Conservation (phyloP, 176 grass and related monocot species). For the Pontederia crassipes region DNA sequence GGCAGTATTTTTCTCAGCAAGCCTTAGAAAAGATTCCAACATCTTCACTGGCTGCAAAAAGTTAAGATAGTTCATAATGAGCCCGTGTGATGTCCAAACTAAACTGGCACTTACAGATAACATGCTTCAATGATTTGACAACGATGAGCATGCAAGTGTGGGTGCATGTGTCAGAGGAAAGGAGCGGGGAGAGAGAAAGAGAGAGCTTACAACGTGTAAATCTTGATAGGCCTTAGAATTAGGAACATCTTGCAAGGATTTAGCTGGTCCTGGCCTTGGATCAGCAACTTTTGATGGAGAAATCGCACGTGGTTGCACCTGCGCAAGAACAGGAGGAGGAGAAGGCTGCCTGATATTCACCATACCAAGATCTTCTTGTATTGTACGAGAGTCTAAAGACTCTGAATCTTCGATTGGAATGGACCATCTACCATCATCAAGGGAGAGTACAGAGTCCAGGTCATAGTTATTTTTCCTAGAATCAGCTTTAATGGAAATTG, state of each 20-base stretch:
- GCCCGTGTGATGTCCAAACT: conserved; percentile 20
- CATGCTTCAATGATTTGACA: background rate
- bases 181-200: conserved; percentile 1
- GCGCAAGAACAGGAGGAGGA: conserved; percentile 75
- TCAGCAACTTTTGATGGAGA: conserved; percentile 80
- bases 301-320: conserved; percentile 61
- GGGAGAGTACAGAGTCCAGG: conserved; percentile 86
- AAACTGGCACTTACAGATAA: background rate
- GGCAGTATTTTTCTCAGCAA: conserved; percentile 82
- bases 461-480: conserved; percentile 46
- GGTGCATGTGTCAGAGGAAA: too few species aligned
- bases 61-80: conserved; percentile 14
- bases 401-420: conserved; percentile 35
- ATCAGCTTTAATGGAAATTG: conserved; percentile 21
- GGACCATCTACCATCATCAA: conserved; percentile 94
- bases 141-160: too few species aligned
- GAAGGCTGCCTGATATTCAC: conserved; percentile 79
- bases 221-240: conserved; percentile 55
- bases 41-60: conserved; percentile 75
- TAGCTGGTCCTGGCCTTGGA: conserved; percentile 65
- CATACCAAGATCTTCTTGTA: conserved; percentile 51
- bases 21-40: conserved; percentile 95
- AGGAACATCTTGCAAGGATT: conserved; percentile 23
- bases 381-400: conserved; percentile 24
- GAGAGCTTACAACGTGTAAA: conserved; percentile 82